Percentiles rank a stretch among this genome's conserved stretches.
Evolutionary conservation across 352 stramenopile species (phyloP).

Genomic region (Pythium myriotylum): DNA sequence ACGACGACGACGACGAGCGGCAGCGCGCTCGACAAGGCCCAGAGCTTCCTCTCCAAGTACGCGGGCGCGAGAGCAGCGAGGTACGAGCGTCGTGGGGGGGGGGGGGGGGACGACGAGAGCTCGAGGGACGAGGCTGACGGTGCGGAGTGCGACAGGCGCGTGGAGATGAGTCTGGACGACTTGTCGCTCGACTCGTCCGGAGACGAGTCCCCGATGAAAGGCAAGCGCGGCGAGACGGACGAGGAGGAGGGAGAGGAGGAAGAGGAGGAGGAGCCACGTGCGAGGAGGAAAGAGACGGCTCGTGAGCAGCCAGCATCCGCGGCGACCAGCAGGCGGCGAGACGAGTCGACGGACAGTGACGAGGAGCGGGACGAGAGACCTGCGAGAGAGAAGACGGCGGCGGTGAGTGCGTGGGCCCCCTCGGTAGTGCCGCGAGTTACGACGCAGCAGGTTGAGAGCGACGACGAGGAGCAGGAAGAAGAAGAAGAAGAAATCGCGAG

Average conservation of each 20-base stretch:
- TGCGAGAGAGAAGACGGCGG: background rate
- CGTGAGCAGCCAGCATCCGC: background rate
- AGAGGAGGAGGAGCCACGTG: too few species aligned
- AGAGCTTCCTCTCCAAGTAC: conserved; percentile 78
- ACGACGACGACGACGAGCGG: background rate
- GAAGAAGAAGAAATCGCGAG: conserved; percentile 36
- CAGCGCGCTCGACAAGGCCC: conserved; percentile 67
- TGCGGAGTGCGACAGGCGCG: background rate
- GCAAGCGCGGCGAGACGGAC: background rate
- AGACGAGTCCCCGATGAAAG: conserved; percentile 21
- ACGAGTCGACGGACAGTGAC: background rate
- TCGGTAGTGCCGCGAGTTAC: background rate
- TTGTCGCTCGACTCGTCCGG: conserved; percentile 43
- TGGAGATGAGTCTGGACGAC: conserved; percentile 59
- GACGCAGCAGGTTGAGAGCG: background rate
- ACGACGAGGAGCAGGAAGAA: conserved; percentile 15
- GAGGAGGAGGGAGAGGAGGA: background rate
- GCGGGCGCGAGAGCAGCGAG: conserved; percentile 35
- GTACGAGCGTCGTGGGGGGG: too few species aligned
- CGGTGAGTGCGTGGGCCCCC: background rate
- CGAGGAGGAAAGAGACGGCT: too few species aligned
- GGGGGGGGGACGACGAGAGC: too few species aligned
- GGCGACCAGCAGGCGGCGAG: background rate
- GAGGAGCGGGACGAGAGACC: background rate
- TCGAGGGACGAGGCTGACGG: too few species aligned